Evolutionary conservation across 371 early-diverging fungal species (phyloP).

Genomic region (Vairimorpha apis): DNA sequence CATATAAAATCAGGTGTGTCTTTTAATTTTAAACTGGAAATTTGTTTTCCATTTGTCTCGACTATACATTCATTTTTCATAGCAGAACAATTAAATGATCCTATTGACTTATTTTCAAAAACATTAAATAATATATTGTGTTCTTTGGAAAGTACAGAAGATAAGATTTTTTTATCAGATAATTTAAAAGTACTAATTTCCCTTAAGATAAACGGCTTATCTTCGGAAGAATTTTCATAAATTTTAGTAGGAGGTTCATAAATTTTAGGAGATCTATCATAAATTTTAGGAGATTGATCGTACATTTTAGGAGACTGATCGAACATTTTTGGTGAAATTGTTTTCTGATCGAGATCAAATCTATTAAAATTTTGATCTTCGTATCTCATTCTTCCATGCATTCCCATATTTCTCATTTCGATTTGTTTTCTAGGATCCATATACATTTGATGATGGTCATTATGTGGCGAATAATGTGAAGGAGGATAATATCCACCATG

Average conservation of each 20-base stretch:
- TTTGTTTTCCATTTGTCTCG: slow-evolving; percentile 34
- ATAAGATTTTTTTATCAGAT: slow-evolving; percentile 11
- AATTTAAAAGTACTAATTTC: slow-evolving; percentile 18
- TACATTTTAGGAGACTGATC: no score
- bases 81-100: slow-evolving; percentile 22
- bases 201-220: slow-evolving; percentile 14
- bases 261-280: no score
- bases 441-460: no score
- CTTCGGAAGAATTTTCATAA: neutral
- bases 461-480: neutral
- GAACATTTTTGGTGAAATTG: no score
- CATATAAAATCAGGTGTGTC: slow-evolving; percentile 4
- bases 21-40: slow-evolving; percentile 23
- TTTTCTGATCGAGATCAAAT: no score
- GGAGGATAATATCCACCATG: neutral
- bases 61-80: slow-evolving; percentile 29
- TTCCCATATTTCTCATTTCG: neutral
- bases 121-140: slow-evolving; percentile 30
- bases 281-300: no score
- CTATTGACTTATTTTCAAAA: slow-evolving; percentile 15
- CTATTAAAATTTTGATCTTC: neutral
- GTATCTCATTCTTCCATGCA: neutral
- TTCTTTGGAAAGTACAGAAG: slow-evolving; percentile 15
- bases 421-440: neutral
- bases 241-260: neutral